Evolutionary conservation across 2,329 filamentous ascomycete genomes (phyloP), one percentile per base, ranked within the genome.

Genomic region (Pseudogymnoascus sp.): DNA sequence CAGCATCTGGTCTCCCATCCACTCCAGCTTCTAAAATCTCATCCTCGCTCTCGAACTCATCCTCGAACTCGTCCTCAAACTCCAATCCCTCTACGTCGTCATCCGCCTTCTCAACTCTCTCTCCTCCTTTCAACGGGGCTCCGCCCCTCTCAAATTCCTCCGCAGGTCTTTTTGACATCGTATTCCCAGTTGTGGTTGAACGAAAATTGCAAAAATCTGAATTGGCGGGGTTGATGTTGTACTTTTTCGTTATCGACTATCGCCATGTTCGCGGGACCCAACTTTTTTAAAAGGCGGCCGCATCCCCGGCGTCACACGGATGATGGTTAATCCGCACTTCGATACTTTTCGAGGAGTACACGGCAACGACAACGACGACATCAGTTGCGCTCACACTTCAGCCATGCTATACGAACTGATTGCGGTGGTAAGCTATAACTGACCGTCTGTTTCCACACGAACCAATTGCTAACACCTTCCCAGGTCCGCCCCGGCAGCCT

Each of bases 331-430:
- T 60, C 58, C 58, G 35, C 5, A 5, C 22, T 38, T 38, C 19
- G 58, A 60, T 60, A 38, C 36, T 60, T 55, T 55, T 33, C 28
- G 25, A 55, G n/a, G 58, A 38, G 58, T 41, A 14, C 22, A 38
- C 19, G 58, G 16, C 8, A 2, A 25, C 58, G 8, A 28, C 19
- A 35, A 39, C 58, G 58, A 39, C 58, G 58, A 60, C 33, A 41
- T 38, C 58, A 36, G 36, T 38, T 38, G 22, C 33, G 33, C 58
- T 41, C 58, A 60, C 58, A 38, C 22, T 39, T 39, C 36, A 60
- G 36, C 23, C 33, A 97, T 99, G 94, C 81, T 99, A 79, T 99
- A 99, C 82, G 94, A 99, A 80, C 81, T 97, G 73, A 94, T 99
- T 77, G 94, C 90, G 76, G 88, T 97, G 78, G 94, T 97, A 79